Percentiles rank a stretch among this genome's conserved stretches.
Evolutionary conservation across 1,284 basidiomycete species (phyloP).

Genomic region (Coniferiporia sulphurascens): DNA sequence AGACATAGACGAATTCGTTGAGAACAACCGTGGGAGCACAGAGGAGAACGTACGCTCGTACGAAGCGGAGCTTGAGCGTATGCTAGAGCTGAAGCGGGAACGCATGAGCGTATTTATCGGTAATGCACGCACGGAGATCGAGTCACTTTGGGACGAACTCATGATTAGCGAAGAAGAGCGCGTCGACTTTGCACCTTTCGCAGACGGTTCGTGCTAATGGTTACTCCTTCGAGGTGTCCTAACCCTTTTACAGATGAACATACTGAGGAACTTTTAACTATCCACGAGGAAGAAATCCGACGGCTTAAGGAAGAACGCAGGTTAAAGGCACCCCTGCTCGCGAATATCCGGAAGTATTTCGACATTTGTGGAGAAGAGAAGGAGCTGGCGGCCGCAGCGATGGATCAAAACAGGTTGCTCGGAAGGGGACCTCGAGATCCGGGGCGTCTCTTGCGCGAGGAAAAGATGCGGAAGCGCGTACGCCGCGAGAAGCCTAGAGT

Average conservation of each 20-base stretch:
- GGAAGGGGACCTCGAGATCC: constrained; percentile 78
- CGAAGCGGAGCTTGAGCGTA: constrained; percentile 84
- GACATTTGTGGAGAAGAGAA: constrained; percentile 89
- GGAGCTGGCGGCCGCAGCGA: constrained; percentile 77
- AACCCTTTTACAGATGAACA: constrained; percentile 61
- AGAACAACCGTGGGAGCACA: constrained; percentile 73
- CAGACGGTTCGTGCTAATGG: constrained; percentile 51
- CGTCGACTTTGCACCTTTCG: constrained; percentile 75
- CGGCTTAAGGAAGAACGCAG: constrained; percentile 78
- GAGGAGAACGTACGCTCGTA: constrained; percentile 74
- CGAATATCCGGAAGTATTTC: constrained; percentile 82
- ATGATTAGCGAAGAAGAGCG: constrained; percentile 83
- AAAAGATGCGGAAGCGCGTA: constrained; percentile 98
- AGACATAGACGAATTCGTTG: constrained; percentile 81
- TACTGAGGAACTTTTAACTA: constrained; percentile 81
- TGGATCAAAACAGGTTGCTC: constrained; percentile 72
- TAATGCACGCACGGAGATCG: constrained; percentile 81
- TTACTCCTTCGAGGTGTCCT: background rate
- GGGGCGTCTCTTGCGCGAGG: constrained; percentile 80
- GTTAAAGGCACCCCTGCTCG: constrained; percentile 72
- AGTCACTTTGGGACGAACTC: constrained; percentile 79
- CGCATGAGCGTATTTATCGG: constrained; percentile 84
- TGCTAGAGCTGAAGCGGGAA: constrained; percentile 84
- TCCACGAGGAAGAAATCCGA: constrained; percentile 86
- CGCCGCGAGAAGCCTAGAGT: constrained; percentile 91